Base-by-base conservation (phyloP, 148 eudicot species). In the Rhododendron molle region DNA sequence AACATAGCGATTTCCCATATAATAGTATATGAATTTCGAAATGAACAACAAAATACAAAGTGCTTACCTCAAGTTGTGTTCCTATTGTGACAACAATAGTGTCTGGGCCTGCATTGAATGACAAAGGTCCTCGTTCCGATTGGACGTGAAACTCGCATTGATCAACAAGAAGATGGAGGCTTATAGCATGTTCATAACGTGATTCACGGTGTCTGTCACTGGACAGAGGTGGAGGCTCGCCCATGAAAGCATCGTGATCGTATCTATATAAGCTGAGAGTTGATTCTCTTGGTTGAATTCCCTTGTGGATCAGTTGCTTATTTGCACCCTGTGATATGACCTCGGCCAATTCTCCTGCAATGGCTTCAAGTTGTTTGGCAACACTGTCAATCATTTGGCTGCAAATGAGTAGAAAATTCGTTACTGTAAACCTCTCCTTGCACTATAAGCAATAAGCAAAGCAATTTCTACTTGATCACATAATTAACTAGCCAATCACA, bases 11-110 rank as follows among this genome's bases (percentile, higher is more conserved):
- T n/a, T 47, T 47, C 56, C 34, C 12, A 26, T 46, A 46, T 9
- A 3, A 4, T 23, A 78, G n/a, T 13, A 3, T 34, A 46, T 26
- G 10, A 4, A 28, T 26, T 10, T 78, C 21, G 21, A 81, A 40
- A 15, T 26, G 28, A 52, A 79, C 16, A 26, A 16, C 74, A 32
- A 77, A 11, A 38, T 7, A 84, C 26, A n/a, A 9, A 13, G 13
- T 40, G 20, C 18, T 71, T 93, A 95, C 98, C 98, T 87, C 88
- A 32, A 92, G 91, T 81, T 92, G 92, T 21, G 92, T 92, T 72
- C 98, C 98, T 30, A 93, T 78, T 6, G 93, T 90, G 80, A 95
- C 94, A 76, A 95, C 89, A 30, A 92, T 93, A 28, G 94, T 88
- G n/a, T 90, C 92, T 0, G 90, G 91, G 85, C 90, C 91, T 14